Evolutionary conservation across 1,284 basidiomycete genomes (phyloP), one percentile per base, ranked within the genome.

Genomic region (Sanghuangporus weigelae): DNA sequence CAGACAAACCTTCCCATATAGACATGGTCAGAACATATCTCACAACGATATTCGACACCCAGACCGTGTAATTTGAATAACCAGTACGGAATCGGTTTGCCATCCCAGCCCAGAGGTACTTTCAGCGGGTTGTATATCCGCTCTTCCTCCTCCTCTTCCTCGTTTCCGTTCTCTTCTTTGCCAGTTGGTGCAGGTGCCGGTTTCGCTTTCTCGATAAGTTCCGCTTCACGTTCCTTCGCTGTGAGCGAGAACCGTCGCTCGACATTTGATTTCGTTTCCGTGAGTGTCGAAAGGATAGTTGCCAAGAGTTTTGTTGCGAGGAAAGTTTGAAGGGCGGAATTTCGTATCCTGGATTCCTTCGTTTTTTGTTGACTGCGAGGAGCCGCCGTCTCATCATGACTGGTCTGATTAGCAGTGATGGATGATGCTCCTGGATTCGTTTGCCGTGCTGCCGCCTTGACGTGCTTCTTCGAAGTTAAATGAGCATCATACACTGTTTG

Each of bases 41-140:
- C 96, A 73, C 97, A 99, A 64, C 89, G 86, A 76, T 98, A 99
- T 75, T 98, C 95, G 57, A 98, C 96, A 35, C 96, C 96, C 23
- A 99, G 81, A 1, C 97, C 97, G 75, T 99, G 97, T 60, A 99
- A 78, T 76, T 98, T 99, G 80, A 96, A 99, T 65, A 99, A 74
- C 96, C 96, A 99, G 74, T 95, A 98, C 16, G 97, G 96, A 70
- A 99, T 99, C 16, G 96, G 96, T 73, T 96, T 97, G 48, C 95
- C 95, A 73, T 98, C 96, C 96, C 96, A 98, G 1, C 96, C 96
- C 2, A 99, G 83, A 10, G 97, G 97, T 48, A 99, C 80, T 77
- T 98, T 98, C 61, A 99, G 84, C 46, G 97, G 97, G 73, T 99
- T 99, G 77, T 99, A 99, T 57, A 98, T 95, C 69, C 92, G 86